Percentiles rank a stretch among this genome's conserved stretches.
Evolutionary conservation across 192 early-diverging fungal species (phyloP).

Genomic region (Coemansia erecta): DNA sequence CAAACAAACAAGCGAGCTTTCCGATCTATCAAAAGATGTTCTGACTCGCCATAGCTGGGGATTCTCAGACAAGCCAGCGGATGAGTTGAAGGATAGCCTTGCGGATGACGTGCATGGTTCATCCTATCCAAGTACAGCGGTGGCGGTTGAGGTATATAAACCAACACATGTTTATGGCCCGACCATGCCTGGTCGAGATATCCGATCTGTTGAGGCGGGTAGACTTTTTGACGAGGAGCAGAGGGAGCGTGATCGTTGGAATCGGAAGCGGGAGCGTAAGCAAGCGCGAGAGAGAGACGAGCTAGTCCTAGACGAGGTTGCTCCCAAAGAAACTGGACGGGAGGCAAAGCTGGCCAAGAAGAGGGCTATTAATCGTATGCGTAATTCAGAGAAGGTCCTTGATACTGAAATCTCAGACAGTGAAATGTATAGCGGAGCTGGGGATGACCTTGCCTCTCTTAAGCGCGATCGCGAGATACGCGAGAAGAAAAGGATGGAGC

Average conservation of each 20-base stretch:
- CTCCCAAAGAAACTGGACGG: conserved; percentile 49
- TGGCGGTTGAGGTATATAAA: background rate
- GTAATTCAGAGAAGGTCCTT: conserved; percentile 18
- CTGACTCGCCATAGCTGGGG: conserved; percentile 77
- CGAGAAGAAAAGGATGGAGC: conserved; percentile 18
- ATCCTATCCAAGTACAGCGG: background rate
- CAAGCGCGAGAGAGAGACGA: conserved; percentile 32
- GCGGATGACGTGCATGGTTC: conserved; percentile 3
- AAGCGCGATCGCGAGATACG: conserved; percentile 42
- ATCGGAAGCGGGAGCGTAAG: conserved; percentile 24
- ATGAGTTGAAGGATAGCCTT: conserved; percentile 29
- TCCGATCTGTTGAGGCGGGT: background rate
- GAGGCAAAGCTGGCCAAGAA: conserved; percentile 42
- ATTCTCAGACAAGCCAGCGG: conserved; percentile 54
- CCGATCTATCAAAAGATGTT: conserved; percentile 60
- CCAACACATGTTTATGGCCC: conserved; percentile 3
- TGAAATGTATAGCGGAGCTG: conserved; percentile 46
- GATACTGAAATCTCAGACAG: conserved; percentile 35
- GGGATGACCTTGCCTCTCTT: conserved; percentile 45
- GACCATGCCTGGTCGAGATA: conserved; percentile 7
- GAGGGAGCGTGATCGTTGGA: conserved; percentile 24
- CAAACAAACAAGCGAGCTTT: conserved; percentile 59
- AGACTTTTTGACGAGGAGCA: conserved; percentile 25
- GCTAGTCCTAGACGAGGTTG: conserved; percentile 48
- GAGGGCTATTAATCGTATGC: conserved; percentile 23